These are phyloP conservation scores for Dactylellina leptospora DNA, from an alignment of 2,329 filamentous ascomycete genomes.

Conservation along the genomic window DNA sequence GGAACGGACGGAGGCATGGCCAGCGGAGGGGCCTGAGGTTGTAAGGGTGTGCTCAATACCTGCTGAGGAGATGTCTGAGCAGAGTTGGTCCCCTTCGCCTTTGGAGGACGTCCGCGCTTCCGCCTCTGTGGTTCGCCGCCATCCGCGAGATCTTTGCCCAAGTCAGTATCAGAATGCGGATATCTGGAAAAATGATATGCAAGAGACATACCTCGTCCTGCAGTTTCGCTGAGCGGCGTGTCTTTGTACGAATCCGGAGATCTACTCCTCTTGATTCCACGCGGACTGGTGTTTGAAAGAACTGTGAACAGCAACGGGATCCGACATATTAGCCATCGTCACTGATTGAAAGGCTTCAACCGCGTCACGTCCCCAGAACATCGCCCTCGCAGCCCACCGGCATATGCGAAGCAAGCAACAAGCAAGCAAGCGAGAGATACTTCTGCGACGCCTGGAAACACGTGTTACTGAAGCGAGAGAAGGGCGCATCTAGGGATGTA, in stretches of 20 bases:
- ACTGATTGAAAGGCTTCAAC: not conserved
- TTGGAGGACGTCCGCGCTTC: slow-evolving; percentile 65
- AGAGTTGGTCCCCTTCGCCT: slow-evolving; percentile 60
- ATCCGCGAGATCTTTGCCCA: slow-evolving; percentile 53
- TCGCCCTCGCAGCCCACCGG: slow-evolving; percentile 1
- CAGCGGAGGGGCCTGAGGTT: slow-evolving; percentile 55
- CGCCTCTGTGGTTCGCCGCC: slow-evolving; percentile 60
- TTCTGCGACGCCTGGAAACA: slow-evolving; percentile 36
- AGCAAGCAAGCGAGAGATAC: slow-evolving; percentile 26
- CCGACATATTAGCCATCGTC: slow-evolving; percentile 52
- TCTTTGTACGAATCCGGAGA: slow-evolving; percentile 73
- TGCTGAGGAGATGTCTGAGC: slow-evolving; percentile 59
- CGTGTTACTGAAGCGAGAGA: slow-evolving; percentile 46
- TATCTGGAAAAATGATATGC: slow-evolving; percentile 58
- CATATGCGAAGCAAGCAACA: slow-evolving; percentile 2
- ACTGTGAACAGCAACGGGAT: slow-evolving; percentile 55
- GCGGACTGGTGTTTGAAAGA: slow-evolving; percentile 67
- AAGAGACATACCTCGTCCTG: slow-evolving; percentile 76
- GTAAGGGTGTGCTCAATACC: slow-evolving; percentile 55
- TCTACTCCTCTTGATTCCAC: slow-evolving; percentile 80
- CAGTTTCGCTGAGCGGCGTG: slow-evolving; percentile 67
- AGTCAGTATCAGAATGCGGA: slow-evolving; percentile 18
- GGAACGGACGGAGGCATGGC: slow-evolving; percentile 55
- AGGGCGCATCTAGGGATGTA: too few relatives aligned
- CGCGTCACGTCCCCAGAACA: not conserved